These are phyloP conservation scores for Neofusicoccum kwambonambiense DNA, from an alignment of 2,329 filamentous ascomycete species.

Conservation along the genomic window DNA sequence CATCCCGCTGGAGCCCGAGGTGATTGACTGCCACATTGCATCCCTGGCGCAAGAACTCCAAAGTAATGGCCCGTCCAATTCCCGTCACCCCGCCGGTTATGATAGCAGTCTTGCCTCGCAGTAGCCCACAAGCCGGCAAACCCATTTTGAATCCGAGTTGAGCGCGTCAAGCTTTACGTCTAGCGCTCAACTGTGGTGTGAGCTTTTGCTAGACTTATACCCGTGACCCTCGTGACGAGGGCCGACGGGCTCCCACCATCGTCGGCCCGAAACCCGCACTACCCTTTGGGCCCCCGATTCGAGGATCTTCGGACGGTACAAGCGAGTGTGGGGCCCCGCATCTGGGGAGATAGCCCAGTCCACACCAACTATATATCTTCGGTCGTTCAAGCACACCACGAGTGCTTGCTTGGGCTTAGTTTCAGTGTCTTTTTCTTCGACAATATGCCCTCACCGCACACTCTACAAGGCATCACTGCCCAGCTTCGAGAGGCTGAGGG, in stretches of 20 bases:
- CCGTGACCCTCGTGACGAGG: not conserved
- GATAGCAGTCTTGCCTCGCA: not conserved
- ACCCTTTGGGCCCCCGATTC: not conserved
- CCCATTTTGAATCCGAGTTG: not conserved
- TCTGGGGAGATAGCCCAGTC: not conserved
- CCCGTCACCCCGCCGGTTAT: not conserved
- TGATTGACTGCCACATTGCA: not conserved
- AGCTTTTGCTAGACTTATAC: not conserved
- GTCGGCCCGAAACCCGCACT: not conserved
- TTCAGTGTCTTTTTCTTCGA: too few relatives aligned
- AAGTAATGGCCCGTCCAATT: not conserved
- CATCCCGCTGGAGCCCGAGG: not conserved
- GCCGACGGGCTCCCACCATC: not conserved
- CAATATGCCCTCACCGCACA: not conserved
- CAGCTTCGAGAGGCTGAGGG: not conserved
- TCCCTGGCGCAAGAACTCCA: not conserved
- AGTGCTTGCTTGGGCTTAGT: too few relatives aligned
- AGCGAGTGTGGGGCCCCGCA: not conserved
- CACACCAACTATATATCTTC: too few relatives aligned
- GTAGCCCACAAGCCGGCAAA: slow-evolving; percentile 30
- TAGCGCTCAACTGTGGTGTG: not conserved
- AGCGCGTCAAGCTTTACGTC: not conserved
- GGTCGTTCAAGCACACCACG: not conserved
- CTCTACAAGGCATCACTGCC: slow-evolving; percentile 6
- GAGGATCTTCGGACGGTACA: not conserved